Percentiles rank a stretch among this genome's conserved stretches.
Evolutionary conservation across 2,329 filamentous ascomycete genomes (phyloP).

Genomic region (Monosporascus cannonballus): DNA sequence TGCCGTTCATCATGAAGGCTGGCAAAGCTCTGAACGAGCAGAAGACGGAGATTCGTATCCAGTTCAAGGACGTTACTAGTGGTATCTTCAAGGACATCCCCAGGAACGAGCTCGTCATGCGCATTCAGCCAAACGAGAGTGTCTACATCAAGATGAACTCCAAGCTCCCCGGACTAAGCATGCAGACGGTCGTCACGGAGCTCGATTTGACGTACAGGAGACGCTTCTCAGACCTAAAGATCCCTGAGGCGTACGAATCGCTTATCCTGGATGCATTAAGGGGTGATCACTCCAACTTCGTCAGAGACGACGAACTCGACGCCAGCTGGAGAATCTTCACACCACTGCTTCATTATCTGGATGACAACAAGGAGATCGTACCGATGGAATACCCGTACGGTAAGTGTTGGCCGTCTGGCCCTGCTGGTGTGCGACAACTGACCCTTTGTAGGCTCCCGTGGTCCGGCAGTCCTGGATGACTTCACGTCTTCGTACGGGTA

Average conservation of each 20-base stretch:
- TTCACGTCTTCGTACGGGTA: slow-evolving; percentile 98
- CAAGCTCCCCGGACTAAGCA: slow-evolving; percentile 94
- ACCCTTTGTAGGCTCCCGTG: slow-evolving; percentile 70
- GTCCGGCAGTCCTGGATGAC: slow-evolving; percentile 92
- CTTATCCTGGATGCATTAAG: slow-evolving; percentile 96
- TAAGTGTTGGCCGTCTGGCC: slow-evolving; percentile 40
- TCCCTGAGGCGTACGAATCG: slow-evolving; percentile 97
- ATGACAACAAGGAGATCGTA: slow-evolving; percentile 98
- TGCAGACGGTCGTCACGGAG: slow-evolving; percentile 98
- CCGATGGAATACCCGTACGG: slow-evolving; percentile 99
- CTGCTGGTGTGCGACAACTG: slow-evolving; percentile 10
- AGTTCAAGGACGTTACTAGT: slow-evolving; percentile 98
- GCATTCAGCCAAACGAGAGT: slow-evolving; percentile 98
- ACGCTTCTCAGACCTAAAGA: slow-evolving; percentile 98
- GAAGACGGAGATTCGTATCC: slow-evolving; percentile 98
- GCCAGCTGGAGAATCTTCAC: slow-evolving; percentile 99
- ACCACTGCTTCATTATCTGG: slow-evolving; percentile 93
- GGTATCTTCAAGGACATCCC: slow-evolving; percentile 99
- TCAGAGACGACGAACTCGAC: slow-evolving; percentile 92
- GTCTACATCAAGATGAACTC: slow-evolving; percentile 99
- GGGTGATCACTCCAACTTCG: slow-evolving; percentile 99
- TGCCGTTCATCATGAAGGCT: slow-evolving; percentile 98
- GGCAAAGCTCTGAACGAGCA: slow-evolving; percentile 99
- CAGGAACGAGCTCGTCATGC: slow-evolving; percentile 97
- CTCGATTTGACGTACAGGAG: slow-evolving; percentile 96